A percentile compares a stretch with the other conserved stretches of the same genome.
These are phyloP conservation scores for Aspergillus luchuensis DNA, from an alignment of 2,329 filamentous ascomycete species.

Conservation along the genomic window DNA sequence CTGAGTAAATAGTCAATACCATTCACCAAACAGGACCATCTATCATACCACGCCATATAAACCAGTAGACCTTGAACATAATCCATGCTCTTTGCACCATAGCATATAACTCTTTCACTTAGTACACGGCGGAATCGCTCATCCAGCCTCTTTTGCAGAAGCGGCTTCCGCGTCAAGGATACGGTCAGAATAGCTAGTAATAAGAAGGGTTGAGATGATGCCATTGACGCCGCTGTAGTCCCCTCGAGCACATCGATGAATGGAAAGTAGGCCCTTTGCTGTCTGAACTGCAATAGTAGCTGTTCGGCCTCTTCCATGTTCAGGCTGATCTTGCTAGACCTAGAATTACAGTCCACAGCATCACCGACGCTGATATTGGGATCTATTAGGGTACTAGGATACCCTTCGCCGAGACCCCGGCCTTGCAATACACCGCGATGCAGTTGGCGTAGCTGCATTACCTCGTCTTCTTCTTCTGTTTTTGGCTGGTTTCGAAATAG, in stretches of 20 bases:
- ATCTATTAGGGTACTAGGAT: background rate
- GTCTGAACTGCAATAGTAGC: background rate
- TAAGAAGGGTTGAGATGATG: background rate
- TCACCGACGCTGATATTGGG: background rate
- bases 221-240: background rate
- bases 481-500: background rate
- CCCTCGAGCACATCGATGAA: background rate
- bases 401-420: background rate
- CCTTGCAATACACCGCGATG: background rate
- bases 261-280: background rate
- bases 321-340: background rate
- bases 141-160: background rate
- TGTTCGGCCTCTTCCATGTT: background rate
- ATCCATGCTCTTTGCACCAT: slow-evolving; percentile 6
- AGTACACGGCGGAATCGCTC: slow-evolving; percentile 5
- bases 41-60: slow-evolving; percentile 3
- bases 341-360: background rate
- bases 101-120: background rate
- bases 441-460: background rate
- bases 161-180: background rate
- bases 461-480: background rate
- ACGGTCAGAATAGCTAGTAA: background rate
- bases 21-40: background rate
- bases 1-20: background rate
- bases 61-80: slow-evolving; percentile 7